phyloP scores from a whole-genome alignment of 1,284 basidiomycete species.

The Pterulicium gracile region DNA sequence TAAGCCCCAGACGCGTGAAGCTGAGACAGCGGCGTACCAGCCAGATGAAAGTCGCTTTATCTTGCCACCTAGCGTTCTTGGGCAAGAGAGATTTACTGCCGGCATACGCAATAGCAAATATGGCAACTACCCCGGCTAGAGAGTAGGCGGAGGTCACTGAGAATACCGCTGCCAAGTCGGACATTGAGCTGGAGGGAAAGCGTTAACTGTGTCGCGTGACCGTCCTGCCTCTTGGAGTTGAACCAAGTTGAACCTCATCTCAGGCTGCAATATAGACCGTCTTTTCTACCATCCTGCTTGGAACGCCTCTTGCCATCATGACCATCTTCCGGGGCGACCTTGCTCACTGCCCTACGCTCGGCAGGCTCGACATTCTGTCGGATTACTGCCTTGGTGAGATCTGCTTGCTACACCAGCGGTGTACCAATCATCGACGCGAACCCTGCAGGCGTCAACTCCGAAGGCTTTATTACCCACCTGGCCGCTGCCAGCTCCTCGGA shows the following conservation, averaged over 20 bases:
- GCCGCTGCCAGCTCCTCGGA: conserved; percentile 23
- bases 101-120: conserved; percentile 38
- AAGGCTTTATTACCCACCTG: conserved; percentile 46
- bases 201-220: too few relatives aligned
- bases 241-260: too few relatives aligned
- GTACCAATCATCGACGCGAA: too few relatives aligned
- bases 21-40: conserved; percentile 34
- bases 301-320: too few relatives aligned
- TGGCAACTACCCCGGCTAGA: conserved; percentile 41
- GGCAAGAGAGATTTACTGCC: conserved; percentile 46
- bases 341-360: conserved; percentile 41
- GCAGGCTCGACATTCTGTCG: conserved; percentile 38
- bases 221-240: too few relatives aligned
- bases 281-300: too few relatives aligned
- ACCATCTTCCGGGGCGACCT: conserved; percentile 42
- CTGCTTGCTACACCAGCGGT: conserved; percentile 4
- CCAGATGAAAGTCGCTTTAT: conserved; percentile 64
- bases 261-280: too few relatives aligned
- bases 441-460: too few relatives aligned
- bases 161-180: conserved; percentile 22
- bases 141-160: conserved; percentile 57
- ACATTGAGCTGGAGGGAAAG: too few relatives aligned
- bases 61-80: conserved; percentile 49
- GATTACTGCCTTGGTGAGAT: conserved; percentile 50
- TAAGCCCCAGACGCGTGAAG: background rate